Percentiles rank a stretch among this genome's conserved stretches.
These are phyloP conservation scores for Fusarium xyrophilum DNA, from an alignment of 2,329 filamentous ascomycete species.

Conservation along the genomic window DNA sequence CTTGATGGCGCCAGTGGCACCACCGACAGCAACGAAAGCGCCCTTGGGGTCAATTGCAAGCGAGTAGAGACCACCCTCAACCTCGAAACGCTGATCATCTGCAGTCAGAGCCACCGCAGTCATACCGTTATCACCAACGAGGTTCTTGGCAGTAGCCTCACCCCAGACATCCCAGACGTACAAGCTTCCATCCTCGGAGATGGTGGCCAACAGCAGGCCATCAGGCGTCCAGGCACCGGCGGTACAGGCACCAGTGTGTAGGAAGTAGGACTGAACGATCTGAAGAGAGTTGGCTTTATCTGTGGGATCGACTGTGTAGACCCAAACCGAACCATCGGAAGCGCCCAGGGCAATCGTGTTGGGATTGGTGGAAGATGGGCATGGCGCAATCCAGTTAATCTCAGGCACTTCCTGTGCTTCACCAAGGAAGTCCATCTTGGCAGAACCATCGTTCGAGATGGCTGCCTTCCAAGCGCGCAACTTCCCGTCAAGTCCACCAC, in stretches of 20 bases:
- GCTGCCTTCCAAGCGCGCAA: constrained; percentile 72
- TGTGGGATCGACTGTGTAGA: constrained; percentile 81
- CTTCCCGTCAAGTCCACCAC: constrained; percentile 85
- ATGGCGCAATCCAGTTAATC: constrained; percentile 87
- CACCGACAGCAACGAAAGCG: constrained; percentile 82
- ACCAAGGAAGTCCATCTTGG: constrained; percentile 68
- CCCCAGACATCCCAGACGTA: constrained; percentile 95
- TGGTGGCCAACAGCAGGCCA: constrained; percentile 83
- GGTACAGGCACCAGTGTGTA: constrained; percentile 85
- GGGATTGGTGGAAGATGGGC: constrained; percentile 72
- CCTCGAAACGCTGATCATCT: constrained; percentile 86
- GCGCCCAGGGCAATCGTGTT: constrained; percentile 90
- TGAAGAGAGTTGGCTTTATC: constrained; percentile 69
- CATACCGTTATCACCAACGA: constrained; percentile 61
- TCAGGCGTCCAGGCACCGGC: constrained; percentile 91
- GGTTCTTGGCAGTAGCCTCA: constrained; percentile 66
- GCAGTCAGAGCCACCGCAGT: constrained; percentile 79
- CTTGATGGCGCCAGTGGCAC: constrained; percentile 84
- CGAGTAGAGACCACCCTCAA: constrained; percentile 90
- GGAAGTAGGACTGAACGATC: constrained; percentile 90
- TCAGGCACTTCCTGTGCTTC: constrained; percentile 91
- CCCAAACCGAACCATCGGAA: constrained; percentile 92
- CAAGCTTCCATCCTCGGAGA: constrained; percentile 85
- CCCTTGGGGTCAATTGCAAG: constrained; percentile 83
- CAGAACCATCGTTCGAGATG: constrained; percentile 54